Base-by-base conservation (phyloP, 1,139 yeast genomes). In the Yamadazyma membranifaciens region DNA sequence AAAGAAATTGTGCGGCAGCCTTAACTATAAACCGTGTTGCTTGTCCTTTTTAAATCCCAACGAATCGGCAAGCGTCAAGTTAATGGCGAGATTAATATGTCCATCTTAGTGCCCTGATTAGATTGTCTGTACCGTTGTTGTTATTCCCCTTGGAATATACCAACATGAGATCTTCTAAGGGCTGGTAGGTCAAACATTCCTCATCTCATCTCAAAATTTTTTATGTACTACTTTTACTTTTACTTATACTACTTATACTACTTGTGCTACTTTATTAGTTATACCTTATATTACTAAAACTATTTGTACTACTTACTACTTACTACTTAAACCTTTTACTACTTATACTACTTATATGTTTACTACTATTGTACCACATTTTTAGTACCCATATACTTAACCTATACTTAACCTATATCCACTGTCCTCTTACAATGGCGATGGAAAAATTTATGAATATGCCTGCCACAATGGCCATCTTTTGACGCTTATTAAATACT, bases 401-500 rank as follows among this genome's bases (percentile, higher is more conserved):
- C n/a, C n/a, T n/a, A n/a, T n/a, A n/a, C n/a, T n/a, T n/a, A n/a
- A n/a, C n/a, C 42, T 52, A 71, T 15, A 69, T 57, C 75, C 77
- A 77, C 44, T 71, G 72, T 4, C 71, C 71, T 48, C 82, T 64
- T 36, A 78, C 62, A 26, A 81, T 52, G 6, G 85, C 84, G 53
- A 81, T 76, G 31, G 78, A 62, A 39, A 80, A 65, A 56, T 83
- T 83, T 36, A 80, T 65, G 39, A 77, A 59, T 11, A 83, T 63
- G 1, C 92, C 92, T 6, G 78, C 79, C 39, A 81, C 57, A 2
- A 84, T 69, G 7, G 87, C 76, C 80, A 80, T 76, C 49, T 72
- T 73, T 41, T 81, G 84, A 44, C 79, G 65, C 50, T 73, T 77
- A 53, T 71, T 78, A 52, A 84, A 81, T 20, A 75, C 60, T 1